These are phyloP conservation scores for Neurospora sublineolata DNA, from an alignment of 495 filamentous ascomycete species.

Conservation along the genomic window DNA sequence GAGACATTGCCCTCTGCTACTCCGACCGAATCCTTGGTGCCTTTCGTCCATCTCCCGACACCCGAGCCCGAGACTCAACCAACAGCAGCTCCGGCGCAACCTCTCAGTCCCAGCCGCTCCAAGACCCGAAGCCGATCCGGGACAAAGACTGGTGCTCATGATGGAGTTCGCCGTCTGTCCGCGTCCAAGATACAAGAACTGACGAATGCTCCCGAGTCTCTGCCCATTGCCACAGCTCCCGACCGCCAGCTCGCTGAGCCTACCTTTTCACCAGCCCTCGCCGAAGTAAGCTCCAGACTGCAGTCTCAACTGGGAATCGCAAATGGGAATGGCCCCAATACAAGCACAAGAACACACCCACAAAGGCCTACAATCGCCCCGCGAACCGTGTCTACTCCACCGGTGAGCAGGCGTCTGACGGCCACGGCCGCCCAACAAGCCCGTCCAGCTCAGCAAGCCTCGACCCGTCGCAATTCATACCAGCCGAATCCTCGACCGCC, in stretches of 20 bases:
- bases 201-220: conserved; percentile 39
- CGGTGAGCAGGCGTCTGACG: conserved; percentile 24
- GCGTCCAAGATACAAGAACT: conserved; percentile 45
- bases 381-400: conserved; percentile 36
- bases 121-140: conserved; percentile 19
- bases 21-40: not conserved
- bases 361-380: conserved; percentile 10
- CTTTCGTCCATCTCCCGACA: not conserved
- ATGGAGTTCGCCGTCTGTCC: conserved; percentile 41
- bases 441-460: conserved; percentile 11
- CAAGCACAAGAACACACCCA: not conserved
- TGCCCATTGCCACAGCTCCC: conserved; percentile 30
- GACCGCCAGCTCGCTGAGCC: conserved; percentile 14
- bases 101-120: not conserved
- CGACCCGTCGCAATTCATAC: conserved; percentile 23
- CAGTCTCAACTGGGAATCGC: not conserved
- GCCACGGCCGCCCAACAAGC: conserved; percentile 7
- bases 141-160: conserved; percentile 27
- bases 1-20: not conserved
- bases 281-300: conserved; percentile 15
- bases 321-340: not conserved
- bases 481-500: conserved; percentile 16
- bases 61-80: not conserved
- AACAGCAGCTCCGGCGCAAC: not conserved
- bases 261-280: conserved; percentile 24